Evolutionary conservation across 495 filamentous ascomycete genomes (phyloP), one percentile per base, ranked within the genome.

Genomic region (Mycothermus thermophilus): DNA sequence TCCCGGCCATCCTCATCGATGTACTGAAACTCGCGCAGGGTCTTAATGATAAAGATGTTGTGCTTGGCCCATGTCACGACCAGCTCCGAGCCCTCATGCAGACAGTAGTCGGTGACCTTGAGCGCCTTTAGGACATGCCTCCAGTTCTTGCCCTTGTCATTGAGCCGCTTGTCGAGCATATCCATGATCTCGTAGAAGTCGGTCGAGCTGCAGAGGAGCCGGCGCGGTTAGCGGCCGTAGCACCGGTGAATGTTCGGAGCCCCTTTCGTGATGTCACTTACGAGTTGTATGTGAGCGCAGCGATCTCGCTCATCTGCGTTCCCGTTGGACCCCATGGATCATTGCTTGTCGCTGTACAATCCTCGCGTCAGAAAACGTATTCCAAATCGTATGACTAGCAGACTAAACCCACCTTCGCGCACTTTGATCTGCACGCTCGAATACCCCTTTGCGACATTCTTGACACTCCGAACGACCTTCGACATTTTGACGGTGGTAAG

Each of bases 121-220:
- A 99, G 63, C 18, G 87, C 90, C 63, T 99, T 99, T 35, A 99
- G 67, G 3, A 99, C 92, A 58, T 99, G 92, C 47, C 92, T 77
- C 92, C 92, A 99, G 58, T 99, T 99, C 70, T 94, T 99, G 48
- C 92, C 92, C 58, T 99, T 99, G 55, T 99, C 92, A 47, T 99
- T 99, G 47, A 99, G 67, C 40, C 92, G 80, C 67, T 96, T 96
- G 60, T 96, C 92, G 41, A 99, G 67, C 90, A 99, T 99, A 58
- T 96, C 92, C 78, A 99, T 93, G 47, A 99, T 94, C 52, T 99
- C 87, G 66, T 93, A 92, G 61, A 96, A 99, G 58, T 95, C 90
- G 52, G 77, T 85, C n/a, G 49, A 52, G 13, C 44, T 53, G 9
- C 3, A 6, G 6, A 12, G 15, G n/a, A 7, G 7, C 6, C 9